Evolutionary conservation across 768 basidiomycete genomes (phyloP).

Genomic region (Strobilomyces confusus): DNA sequence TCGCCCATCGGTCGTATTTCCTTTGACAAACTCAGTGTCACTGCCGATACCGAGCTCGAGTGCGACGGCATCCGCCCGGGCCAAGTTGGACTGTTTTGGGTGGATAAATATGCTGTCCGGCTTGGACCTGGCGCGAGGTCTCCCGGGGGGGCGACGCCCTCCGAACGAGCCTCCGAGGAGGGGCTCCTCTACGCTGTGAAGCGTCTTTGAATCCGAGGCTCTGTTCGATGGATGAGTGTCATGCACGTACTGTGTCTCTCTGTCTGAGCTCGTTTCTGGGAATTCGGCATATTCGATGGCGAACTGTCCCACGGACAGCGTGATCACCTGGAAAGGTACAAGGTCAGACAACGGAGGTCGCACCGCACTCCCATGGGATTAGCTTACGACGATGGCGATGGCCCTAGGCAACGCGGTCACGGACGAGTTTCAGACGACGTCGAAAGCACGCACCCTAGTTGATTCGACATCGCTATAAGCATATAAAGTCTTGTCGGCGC

Average conservation of each 20-base stretch:
- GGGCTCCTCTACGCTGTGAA: constrained; percentile 21
- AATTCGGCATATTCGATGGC: constrained; percentile 38
- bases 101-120: constrained; percentile 61
- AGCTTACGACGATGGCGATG: constrained; percentile 24
- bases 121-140: constrained; percentile 49
- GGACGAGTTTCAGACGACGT: neutral
- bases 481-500: constrained; percentile 53
- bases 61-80: constrained; percentile 62
- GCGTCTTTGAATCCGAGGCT: neutral
- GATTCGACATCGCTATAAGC: constrained; percentile 69
- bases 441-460: constrained; percentile 51
- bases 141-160: constrained; percentile 6
- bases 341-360: neutral
- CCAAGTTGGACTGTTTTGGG: constrained; percentile 57
- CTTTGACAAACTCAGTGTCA: constrained; percentile 46
- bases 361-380: neutral
- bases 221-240: neutral
- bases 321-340: constrained; percentile 41
- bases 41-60: constrained; percentile 48
- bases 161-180: constrained; percentile 16
- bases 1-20: constrained; percentile 34
- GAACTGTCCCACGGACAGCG: constrained; percentile 58
- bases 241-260: constrained; percentile 21
- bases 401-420: constrained; percentile 17
- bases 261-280: constrained; percentile 14